Percentiles rank a stretch among this genome's conserved stretches.
Conservation (phyloP, 2,329 filamentous ascomycete genomes). For the Davidsoniella neocaledoniae region DNA sequence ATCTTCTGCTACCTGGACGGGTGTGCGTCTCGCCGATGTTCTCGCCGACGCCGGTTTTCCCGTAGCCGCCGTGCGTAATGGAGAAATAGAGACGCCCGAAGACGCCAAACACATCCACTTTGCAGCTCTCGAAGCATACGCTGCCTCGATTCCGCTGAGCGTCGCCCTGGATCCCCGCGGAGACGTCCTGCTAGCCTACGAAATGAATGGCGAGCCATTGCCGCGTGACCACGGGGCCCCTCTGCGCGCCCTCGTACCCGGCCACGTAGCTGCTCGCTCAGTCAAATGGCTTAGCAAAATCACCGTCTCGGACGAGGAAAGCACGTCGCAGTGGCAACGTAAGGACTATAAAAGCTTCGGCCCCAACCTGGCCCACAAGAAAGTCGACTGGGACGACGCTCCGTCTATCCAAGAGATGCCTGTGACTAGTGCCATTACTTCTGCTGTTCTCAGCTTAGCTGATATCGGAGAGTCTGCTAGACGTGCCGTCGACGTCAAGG, state of each 20-base stretch:
- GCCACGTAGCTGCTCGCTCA: conserved; percentile 47
- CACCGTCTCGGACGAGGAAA: conserved; percentile 48
- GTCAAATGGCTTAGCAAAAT: conserved; percentile 55
- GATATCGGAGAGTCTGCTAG: conserved; percentile 1
- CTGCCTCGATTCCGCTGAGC: conserved; percentile 41
- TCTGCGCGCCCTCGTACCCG: conserved; percentile 43
- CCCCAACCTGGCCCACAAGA: conserved; percentile 34
- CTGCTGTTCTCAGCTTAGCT: conserved; percentile 17
- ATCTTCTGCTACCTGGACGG: conserved; percentile 42
- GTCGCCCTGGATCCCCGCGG: conserved; percentile 41
- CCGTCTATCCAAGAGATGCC: conserved; percentile 52
- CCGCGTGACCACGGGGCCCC: conserved; percentile 52
- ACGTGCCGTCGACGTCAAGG: conserved; percentile 28
- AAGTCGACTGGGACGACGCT: conserved; percentile 45
- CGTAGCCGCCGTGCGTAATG: conserved; percentile 14
- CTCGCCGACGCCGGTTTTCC: conserved; percentile 38
- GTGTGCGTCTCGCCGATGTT: conserved; percentile 37
- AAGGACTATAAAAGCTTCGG: conserved; percentile 55
- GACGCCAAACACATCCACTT: conserved; percentile 38
- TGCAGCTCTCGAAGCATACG: conserved; percentile 41
- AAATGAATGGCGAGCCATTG: conserved; percentile 48
- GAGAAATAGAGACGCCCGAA: conserved; percentile 9
- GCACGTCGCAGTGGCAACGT: conserved; percentile 46
- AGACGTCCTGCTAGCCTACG: conserved; percentile 49
- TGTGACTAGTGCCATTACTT: conserved; percentile 49